Evolutionary conservation across 1,139 yeast species (phyloP), one percentile per base, ranked within the genome.

Genomic region (Blastobotrys raffinosifermentans): DNA sequence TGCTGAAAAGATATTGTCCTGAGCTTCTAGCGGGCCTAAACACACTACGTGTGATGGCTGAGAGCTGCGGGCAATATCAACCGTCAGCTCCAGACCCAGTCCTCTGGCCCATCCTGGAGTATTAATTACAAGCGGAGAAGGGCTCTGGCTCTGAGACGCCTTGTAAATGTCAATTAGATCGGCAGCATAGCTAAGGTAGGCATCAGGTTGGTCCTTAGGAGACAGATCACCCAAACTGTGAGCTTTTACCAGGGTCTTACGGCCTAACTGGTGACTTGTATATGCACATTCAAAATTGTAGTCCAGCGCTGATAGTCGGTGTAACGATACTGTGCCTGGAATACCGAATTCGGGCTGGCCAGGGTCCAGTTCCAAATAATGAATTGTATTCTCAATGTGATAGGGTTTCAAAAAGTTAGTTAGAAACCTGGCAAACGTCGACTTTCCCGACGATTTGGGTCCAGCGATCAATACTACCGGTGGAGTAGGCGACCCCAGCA

Each of bases 91-190:
- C 25, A 80, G 68, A 0, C 97, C 98, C 43, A 77, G 77, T 0
- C 97, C 97, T 58, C 83, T 84, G 18, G 87, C 73, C 96, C 96
- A 89, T 0, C 97, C 96, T 0, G 96, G 94, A 0, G 93, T 77
- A 50, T 89, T 89, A 3, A 89, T 69, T 1, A 91, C 58, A 9
- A 87, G 61, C 7, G 16, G 69, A 61, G 31, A 62, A 55, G 30
- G 61, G 53, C 8, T 49, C 40, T 29, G 48, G 45, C 15, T 38
- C 44, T 36, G 59, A 49, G 54, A 44, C 45, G 5, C 31, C 5
- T 37, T 22, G 42, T 67, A 75, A 18, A 50, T 46, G 1, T 52
- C 44, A 13, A 73, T 58, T 15, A 89, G 57, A 7, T 67, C 60
- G 19, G 60, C 55, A 1, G 79, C 63, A 17, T 73, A 63, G 0